Conservation (phyloP, 169 alveolate species). For the Eimeria falciformis region DNA sequence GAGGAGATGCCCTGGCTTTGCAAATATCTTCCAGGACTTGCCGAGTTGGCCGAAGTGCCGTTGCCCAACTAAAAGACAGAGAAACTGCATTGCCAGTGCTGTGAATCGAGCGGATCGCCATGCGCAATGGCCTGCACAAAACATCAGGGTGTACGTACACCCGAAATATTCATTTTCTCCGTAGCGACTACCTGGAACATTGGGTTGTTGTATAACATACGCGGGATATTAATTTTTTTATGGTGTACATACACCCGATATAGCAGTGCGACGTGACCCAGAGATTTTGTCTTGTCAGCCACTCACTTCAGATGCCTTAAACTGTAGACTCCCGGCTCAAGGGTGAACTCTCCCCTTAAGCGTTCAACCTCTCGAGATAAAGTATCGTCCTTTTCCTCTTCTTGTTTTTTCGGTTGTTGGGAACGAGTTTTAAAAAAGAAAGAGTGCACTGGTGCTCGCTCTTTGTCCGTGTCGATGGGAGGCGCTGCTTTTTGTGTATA, state of each 20-base stretch:
- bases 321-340: slow-evolving; percentile 64
- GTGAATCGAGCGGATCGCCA: slow-evolving; percentile 55
- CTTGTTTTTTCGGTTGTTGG: slow-evolving; percentile 26
- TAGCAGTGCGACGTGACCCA: too few relatives aligned
- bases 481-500: slow-evolving; percentile 6
- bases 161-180: too few relatives aligned
- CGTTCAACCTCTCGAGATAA: slow-evolving; percentile 42
- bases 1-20: background rate
- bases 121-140: slow-evolving; percentile 19
- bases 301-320: slow-evolving; percentile 59
- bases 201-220: too few relatives aligned
- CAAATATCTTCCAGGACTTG: slow-evolving; percentile 25
- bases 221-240: too few relatives aligned
- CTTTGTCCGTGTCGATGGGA: slow-evolving; percentile 18
- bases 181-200: too few relatives aligned
- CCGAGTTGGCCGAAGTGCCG: slow-evolving; percentile 57
- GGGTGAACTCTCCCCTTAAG: slow-evolving; percentile 33
- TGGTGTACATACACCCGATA: too few relatives aligned
- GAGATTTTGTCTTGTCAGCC: background rate
- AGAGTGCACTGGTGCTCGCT: slow-evolving; percentile 43
- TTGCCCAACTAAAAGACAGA: slow-evolving; percentile 50
- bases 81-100: slow-evolving; percentile 66
- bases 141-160: too few relatives aligned
- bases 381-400: background rate
- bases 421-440: slow-evolving; percentile 11